phyloP scores from a whole-genome alignment of 495 filamentous ascomycete genomes.

The Hypoxylon cercidicola region DNA sequence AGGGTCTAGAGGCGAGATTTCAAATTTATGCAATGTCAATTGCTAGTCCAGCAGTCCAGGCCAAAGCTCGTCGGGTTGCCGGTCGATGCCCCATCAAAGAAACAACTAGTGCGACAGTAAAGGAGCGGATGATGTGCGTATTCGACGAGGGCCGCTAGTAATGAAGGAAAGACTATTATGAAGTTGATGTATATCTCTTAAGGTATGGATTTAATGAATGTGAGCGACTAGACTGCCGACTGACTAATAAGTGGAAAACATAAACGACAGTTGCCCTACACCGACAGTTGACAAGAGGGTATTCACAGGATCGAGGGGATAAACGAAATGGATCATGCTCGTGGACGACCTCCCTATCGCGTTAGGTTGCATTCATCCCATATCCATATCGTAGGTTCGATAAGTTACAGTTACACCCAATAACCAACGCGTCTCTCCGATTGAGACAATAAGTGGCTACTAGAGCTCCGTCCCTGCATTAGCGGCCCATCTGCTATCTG shows the following conservation, averaged over 20 bases:
- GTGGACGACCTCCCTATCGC: constrained; percentile 22
- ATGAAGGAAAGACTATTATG: constrained; percentile 24
- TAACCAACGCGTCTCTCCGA: constrained; percentile 26
- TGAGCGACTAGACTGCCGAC: constrained; percentile 18
- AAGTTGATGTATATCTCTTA: neutral
- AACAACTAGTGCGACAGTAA: constrained; percentile 19
- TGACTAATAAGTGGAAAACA: constrained; percentile 17
- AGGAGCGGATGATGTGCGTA: constrained; percentile 20
- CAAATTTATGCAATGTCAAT: constrained; percentile 37
- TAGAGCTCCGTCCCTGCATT: constrained; percentile 40
- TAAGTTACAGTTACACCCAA: constrained; percentile 35
- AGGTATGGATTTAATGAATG: constrained; percentile 24
- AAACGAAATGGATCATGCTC: neutral
- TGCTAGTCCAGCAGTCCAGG: constrained; percentile 30
- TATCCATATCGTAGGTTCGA: constrained; percentile 31
- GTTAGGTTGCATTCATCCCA: constrained; percentile 35
- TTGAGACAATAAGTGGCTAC: constrained; percentile 15
- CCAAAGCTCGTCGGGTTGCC: constrained; percentile 14
- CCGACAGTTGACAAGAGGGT: constrained; percentile 19
- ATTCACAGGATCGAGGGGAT: constrained; percentile 27
- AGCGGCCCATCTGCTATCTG: constrained; percentile 16
- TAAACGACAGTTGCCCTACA: constrained; percentile 7
- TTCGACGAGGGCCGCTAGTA: neutral
- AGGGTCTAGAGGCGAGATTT: constrained; percentile 24
- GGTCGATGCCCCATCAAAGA: constrained; percentile 17